Evolutionary conservation across 371 early-diverging fungal species (phyloP).

Genomic region (Circinella minor): DNA sequence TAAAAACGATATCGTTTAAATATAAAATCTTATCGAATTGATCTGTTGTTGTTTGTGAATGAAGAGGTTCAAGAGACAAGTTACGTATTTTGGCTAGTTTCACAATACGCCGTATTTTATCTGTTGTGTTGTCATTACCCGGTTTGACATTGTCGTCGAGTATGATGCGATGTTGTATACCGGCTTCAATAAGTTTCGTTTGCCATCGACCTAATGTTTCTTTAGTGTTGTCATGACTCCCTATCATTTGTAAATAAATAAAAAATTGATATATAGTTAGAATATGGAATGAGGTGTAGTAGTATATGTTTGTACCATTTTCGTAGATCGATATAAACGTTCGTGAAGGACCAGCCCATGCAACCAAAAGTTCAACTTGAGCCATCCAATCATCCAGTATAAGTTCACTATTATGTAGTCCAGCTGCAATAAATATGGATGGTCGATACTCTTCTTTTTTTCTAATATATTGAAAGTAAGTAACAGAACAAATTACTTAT

Average conservation of each 20-base stretch:
- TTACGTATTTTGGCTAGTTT: constrained; percentile 32
- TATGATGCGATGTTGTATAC: constrained; percentile 24
- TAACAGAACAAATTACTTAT: no score
- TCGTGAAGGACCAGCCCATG: constrained; percentile 24
- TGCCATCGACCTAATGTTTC: constrained; percentile 14
- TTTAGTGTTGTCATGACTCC: constrained; percentile 29
- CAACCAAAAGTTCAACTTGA: constrained; percentile 20
- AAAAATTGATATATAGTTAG: no score
- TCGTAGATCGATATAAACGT: constrained; percentile 34
- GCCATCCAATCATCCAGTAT: constrained; percentile 28
- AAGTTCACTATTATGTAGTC: constrained; percentile 31
- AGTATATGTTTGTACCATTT: constrained; percentile 21
- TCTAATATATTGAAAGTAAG: neutral
- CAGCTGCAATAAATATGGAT: constrained; percentile 35
- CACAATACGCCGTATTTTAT: constrained; percentile 20
- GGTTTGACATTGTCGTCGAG: constrained; percentile 2
- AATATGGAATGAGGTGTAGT: neutral
- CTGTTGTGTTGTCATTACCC: neutral
- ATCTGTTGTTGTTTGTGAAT: constrained; percentile 3
- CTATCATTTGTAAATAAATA: constrained; percentile 7
- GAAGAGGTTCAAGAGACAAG: constrained; percentile 25
- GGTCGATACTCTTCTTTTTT: constrained; percentile 15
- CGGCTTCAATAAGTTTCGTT: neutral
- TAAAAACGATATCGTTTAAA: constrained; percentile 36
- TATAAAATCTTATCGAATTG: constrained; percentile 28